Evolutionary conservation across 2,329 filamentous ascomycete genomes (phyloP), one percentile per base, ranked within the genome.

Genomic region (Ophiostoma australiae): DNA sequence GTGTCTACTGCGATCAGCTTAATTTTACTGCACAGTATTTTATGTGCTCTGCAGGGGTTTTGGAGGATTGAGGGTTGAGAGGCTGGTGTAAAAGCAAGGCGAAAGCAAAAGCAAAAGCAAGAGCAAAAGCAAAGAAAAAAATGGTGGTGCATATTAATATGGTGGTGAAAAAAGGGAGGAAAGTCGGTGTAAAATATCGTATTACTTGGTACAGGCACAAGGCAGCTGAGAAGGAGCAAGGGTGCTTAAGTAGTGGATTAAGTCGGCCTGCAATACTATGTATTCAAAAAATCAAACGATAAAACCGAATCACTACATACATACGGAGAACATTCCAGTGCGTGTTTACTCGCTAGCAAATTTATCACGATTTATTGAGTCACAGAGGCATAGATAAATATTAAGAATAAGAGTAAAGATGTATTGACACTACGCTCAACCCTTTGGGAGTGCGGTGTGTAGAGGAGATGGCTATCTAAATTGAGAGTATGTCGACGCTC

Each of bases 391-490:
- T 31, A 15, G 23, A 31, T 10, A 61, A 31, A 13, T 2, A 35
- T 31, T 31, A 39, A 37, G n/a, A 37, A 10, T 31, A 37, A 35
- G 27, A 70, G 39, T 48, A 65, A 52, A 63, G 67, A 8, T 67
- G 23, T 33, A 20, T 67, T 61, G 70, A 55, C 67, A 69, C 67
- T 69, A 71, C 70, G 70, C 70, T 71, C 70, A 69, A 71, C 70
- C 70, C 68, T n/a, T n/a, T 69, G 67, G 67, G 70, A 71, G 70
- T 71, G 70, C 70, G 67, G 67, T 71, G 70, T 58, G 65, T 15
- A 44, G 67, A 39, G 67, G 70, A 71, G 67, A 71, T 71, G 39
- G 41, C 67, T 69, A 71, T 63, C 67, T 69, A 71, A 39, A 17
- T 63, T 3, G 27, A 31, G 31, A 33, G 17, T 35, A 13, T 35